Conservation (phyloP, 768 basidiomycete genomes). For the Boletus sp. region DNA sequence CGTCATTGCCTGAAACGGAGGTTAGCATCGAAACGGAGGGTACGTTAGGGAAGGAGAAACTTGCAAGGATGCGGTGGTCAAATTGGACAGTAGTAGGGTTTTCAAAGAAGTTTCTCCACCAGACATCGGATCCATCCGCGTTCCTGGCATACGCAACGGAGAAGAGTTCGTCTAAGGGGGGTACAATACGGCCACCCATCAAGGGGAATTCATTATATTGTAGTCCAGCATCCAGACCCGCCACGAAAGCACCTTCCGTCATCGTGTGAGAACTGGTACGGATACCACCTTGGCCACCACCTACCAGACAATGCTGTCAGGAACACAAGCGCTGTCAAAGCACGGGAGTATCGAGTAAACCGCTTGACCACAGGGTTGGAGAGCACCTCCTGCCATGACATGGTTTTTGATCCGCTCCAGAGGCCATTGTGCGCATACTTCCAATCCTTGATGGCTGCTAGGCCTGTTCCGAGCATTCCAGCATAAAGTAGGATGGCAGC, state of each 20-base stretch:
- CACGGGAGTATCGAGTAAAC: constrained; percentile 60
- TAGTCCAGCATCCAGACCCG: constrained; percentile 94
- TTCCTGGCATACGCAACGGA: constrained; percentile 71
- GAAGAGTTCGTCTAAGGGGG: constrained; percentile 81
- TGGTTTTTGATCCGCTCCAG: constrained; percentile 55
- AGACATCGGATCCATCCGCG: constrained; percentile 69
- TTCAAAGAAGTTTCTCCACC: constrained; percentile 96
- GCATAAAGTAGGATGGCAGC: constrained; percentile 88
- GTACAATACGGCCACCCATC: constrained; percentile 87
- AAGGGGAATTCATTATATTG: constrained; percentile 98
- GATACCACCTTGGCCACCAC: constrained; percentile 12
- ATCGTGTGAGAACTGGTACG: not conserved
- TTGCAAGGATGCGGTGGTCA: constrained; percentile 87
- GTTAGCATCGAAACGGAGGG: not conserved
- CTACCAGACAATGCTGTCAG: constrained; percentile 90
- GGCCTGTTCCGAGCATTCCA: constrained; percentile 84
- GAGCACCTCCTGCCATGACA: constrained; percentile 46
- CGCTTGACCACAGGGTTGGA: constrained; percentile 54
- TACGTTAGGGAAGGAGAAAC: constrained; percentile 29
- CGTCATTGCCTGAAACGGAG: constrained; percentile 64
- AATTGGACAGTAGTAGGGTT: constrained; percentile 99
- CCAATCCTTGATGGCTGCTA: constrained; percentile 78
- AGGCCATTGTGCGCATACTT: constrained; percentile 55
- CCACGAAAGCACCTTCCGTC: constrained; percentile 88
- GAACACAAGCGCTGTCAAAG: constrained; percentile 76